Evolutionary conservation across 257 asterid genomes (phyloP).

Genomic region (Gynochthodes officinalis): DNA sequence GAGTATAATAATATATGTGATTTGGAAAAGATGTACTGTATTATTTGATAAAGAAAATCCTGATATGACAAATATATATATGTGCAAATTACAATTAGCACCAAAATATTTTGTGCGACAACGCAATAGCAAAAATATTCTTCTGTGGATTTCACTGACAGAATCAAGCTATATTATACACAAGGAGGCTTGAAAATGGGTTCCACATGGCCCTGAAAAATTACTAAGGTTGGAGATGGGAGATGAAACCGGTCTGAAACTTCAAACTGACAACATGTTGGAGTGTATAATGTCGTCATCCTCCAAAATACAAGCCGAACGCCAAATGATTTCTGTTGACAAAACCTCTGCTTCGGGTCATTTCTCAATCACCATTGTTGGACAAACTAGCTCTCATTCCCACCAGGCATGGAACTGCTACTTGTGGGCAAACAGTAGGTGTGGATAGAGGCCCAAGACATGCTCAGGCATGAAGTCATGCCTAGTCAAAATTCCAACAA

Average conservation of each 20-base stretch:
- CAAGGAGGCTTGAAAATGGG: not conserved
- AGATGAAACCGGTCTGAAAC: too few species aligned
- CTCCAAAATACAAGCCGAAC: not conserved
- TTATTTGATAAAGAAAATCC: too few species aligned
- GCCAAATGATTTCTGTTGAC: too few species aligned
- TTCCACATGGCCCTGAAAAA: not conserved
- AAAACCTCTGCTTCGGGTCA: not conserved
- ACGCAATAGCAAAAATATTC: too few species aligned
- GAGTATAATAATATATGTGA: too few species aligned
- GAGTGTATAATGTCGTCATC: not conserved
- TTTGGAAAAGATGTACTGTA: too few species aligned
- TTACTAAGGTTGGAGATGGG: not conserved
- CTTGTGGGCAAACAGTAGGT: conserved; percentile 12
- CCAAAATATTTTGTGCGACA: too few species aligned
- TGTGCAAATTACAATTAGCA: too few species aligned
- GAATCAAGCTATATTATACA: too few species aligned
- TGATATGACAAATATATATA: too few species aligned
- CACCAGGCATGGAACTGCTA: not conserved
- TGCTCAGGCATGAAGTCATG: conserved; percentile 34
- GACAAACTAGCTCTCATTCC: not conserved
- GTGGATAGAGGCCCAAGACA: conserved; percentile 26
- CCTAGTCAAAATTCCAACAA: conserved; percentile 32
- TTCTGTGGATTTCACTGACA: too few species aligned
- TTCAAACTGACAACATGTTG: too few species aligned
- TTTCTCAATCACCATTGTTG: not conserved